A percentile compares a stretch with the other conserved stretches of the same genome.
Conservation (phyloP, 2,329 filamentous ascomycete species). For the Huntiella decipiens region DNA sequence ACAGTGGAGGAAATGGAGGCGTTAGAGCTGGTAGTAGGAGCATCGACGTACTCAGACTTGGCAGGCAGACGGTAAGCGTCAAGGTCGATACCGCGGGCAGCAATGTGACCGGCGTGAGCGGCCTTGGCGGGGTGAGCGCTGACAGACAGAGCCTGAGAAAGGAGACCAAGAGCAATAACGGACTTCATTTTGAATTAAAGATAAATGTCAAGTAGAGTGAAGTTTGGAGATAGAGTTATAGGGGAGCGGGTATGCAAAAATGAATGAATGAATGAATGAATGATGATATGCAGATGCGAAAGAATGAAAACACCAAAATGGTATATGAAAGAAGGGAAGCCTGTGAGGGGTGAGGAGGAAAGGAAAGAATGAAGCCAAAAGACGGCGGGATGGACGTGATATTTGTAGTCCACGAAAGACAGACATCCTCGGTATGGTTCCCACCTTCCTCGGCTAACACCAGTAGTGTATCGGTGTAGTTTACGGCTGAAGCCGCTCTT, state of each 20-base stretch:
- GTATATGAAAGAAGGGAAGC: slow-evolving; percentile 3
- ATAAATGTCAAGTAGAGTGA: slow-evolving; percentile 1
- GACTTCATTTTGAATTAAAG: slow-evolving; percentile 17
- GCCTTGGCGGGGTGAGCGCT: slow-evolving; percentile 18
- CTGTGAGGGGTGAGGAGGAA: slow-evolving; percentile 8
- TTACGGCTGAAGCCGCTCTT: too few relatives aligned
- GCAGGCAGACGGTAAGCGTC: slow-evolving; percentile 18
- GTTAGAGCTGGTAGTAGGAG: slow-evolving; percentile 13
- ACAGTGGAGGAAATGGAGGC: slow-evolving; percentile 14
- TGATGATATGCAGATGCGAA: neutral
- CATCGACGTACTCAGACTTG: slow-evolving; percentile 18
- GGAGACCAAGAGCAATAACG: slow-evolving; percentile 18
- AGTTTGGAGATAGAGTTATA: neutral
- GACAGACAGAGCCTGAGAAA: slow-evolving; percentile 18
- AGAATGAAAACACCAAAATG: slow-evolving; percentile 1
- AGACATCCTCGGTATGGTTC: too few relatives aligned
- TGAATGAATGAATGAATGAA: slow-evolving; percentile 1
- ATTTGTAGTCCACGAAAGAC: neutral
- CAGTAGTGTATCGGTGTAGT: too few relatives aligned
- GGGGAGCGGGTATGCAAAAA: neutral
- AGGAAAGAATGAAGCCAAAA: slow-evolving; percentile 1
- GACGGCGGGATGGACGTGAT: neutral
- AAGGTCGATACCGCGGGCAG: slow-evolving; percentile 18
- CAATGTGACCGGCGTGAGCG: slow-evolving; percentile 11
- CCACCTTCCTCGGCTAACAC: too few relatives aligned